Evolutionary conservation across 495 filamentous ascomycete genomes (phyloP).

Genomic region (Podospora pseudocomata): DNA sequence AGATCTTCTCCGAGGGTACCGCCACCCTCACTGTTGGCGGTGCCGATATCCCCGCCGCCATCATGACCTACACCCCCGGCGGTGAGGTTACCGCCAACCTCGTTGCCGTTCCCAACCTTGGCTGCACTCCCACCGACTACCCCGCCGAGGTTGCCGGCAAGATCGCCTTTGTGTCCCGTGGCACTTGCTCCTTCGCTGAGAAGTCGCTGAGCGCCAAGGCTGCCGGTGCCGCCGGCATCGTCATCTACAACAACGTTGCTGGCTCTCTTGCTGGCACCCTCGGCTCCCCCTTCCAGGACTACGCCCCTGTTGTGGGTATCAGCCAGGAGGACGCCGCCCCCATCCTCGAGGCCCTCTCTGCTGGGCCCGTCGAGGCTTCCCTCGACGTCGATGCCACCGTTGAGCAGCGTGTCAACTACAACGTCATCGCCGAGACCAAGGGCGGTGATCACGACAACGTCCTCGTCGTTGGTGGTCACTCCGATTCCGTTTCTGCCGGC

Average conservation of each 20-base stretch:
- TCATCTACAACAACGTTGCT: slow-evolving; percentile 64
- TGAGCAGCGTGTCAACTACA: slow-evolving; percentile 53
- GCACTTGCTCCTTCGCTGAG: slow-evolving; percentile 56
- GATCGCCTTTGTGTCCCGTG: slow-evolving; percentile 61
- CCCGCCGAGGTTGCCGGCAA: slow-evolving; percentile 51
- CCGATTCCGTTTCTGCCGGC: slow-evolving; percentile 62
- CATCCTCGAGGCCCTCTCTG: slow-evolving; percentile 40
- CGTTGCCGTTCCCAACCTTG: slow-evolving; percentile 50
- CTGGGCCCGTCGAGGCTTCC: slow-evolving; percentile 28
- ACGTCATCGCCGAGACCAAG: slow-evolving; percentile 67
- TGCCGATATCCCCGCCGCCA: slow-evolving; percentile 19
- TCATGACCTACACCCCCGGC: slow-evolving; percentile 42
- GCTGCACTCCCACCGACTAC: slow-evolving; percentile 55
- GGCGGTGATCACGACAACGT: slow-evolving; percentile 61
- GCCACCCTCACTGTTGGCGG: slow-evolving; percentile 37
- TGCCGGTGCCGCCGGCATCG: slow-evolving; percentile 54
- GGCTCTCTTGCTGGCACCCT: slow-evolving; percentile 55
- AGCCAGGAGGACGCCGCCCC: slow-evolving; percentile 48
- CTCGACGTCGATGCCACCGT: slow-evolving; percentile 36
- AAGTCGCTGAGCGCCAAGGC: slow-evolving; percentile 59
- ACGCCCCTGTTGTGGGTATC: slow-evolving; percentile 55
- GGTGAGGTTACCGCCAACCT: slow-evolving; percentile 46
- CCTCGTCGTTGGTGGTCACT: slow-evolving; percentile 61
- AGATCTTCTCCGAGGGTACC: slow-evolving; percentile 34
- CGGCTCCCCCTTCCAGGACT: slow-evolving; percentile 44